phyloP scores from a whole-genome alignment of 2,329 filamentous ascomycete genomes.

The Diaporthe aspalathi region DNA sequence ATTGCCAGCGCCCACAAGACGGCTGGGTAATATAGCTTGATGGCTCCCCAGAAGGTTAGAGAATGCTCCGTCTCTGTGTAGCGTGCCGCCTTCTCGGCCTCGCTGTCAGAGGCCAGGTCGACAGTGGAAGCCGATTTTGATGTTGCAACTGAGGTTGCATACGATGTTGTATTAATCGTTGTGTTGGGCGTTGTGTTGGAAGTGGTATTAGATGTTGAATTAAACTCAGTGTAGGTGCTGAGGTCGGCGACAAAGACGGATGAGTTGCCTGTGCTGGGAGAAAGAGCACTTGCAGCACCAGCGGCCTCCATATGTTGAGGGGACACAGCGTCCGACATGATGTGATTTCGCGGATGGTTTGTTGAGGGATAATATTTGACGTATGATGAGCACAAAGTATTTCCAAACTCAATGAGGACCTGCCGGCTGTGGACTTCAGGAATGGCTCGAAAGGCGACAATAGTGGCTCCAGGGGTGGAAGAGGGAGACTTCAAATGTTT shows the following conservation, averaged over 20 bases:
- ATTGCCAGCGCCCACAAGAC: constrained; percentile 33
- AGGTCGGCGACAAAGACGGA: neutral
- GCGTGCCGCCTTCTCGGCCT: constrained; percentile 7
- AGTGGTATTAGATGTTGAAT: neutral
- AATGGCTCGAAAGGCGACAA: neutral
- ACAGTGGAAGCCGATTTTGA: neutral
- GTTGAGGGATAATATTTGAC: too few species aligned
- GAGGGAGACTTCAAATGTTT: neutral
- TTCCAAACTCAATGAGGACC: neutral
- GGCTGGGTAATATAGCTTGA: constrained; percentile 32
- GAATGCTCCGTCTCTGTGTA: constrained; percentile 28
- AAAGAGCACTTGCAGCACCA: neutral
- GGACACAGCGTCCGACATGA: neutral
- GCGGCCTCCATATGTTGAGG: neutral
- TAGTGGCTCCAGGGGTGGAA: too few species aligned
- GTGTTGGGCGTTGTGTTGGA: neutral
- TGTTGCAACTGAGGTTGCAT: neutral
- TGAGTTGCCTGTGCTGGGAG: neutral
- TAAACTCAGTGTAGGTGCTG: neutral
- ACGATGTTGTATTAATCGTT: neutral
- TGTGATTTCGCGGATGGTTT: neutral
- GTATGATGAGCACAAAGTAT: neutral
- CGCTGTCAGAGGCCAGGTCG: neutral
- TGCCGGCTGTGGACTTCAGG: neutral
- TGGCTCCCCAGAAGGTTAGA: constrained; percentile 24